Conservation (phyloP, 2,329 filamentous ascomycete genomes). For the Decorospora gaudefroyi region DNA sequence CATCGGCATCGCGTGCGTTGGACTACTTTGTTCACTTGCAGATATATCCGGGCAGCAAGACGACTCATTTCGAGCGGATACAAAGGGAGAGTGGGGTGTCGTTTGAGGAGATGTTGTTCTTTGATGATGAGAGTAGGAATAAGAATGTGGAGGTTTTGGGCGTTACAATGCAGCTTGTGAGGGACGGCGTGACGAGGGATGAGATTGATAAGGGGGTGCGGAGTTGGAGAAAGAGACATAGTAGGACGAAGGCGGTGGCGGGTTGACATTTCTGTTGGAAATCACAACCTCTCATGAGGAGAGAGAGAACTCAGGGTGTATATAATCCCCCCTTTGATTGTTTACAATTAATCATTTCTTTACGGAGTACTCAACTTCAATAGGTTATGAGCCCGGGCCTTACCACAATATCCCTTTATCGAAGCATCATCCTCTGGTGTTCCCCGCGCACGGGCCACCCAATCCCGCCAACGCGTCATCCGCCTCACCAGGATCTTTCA, state of each 20-base stretch:
- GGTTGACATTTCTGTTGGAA: no score
- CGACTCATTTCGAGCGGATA: slow-evolving; percentile 78
- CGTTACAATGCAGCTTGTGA: slow-evolving; percentile 81
- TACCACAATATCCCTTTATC: no score
- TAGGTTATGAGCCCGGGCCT: no score
- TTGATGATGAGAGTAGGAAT: slow-evolving; percentile 89
- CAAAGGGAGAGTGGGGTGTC: slow-evolving; percentile 70
- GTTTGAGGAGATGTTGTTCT: slow-evolving; percentile 90
- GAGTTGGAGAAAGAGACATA: slow-evolving; percentile 77
- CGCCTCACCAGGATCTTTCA: no score
- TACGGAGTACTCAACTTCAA: no score
- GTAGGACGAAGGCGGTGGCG: slow-evolving; percentile 41
- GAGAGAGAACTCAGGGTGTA: no score
- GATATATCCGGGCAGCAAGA: slow-evolving; percentile 77
- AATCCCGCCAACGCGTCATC: no score
- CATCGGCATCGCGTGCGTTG: slow-evolving; percentile 46
- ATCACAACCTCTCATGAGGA: no score
- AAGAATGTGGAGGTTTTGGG: slow-evolving; percentile 79
- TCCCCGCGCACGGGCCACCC: no score
- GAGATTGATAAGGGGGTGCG: slow-evolving; percentile 80
- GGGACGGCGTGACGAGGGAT: slow-evolving; percentile 73
- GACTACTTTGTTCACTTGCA: slow-evolving; percentile 63
- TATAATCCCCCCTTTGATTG: no score
- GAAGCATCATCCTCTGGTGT: no score
- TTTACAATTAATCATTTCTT: no score